Evolutionary conservation across 352 stramenopile species (phyloP), one percentile per base, ranked within the genome.

Genomic region (Phytophthora syringae): DNA sequence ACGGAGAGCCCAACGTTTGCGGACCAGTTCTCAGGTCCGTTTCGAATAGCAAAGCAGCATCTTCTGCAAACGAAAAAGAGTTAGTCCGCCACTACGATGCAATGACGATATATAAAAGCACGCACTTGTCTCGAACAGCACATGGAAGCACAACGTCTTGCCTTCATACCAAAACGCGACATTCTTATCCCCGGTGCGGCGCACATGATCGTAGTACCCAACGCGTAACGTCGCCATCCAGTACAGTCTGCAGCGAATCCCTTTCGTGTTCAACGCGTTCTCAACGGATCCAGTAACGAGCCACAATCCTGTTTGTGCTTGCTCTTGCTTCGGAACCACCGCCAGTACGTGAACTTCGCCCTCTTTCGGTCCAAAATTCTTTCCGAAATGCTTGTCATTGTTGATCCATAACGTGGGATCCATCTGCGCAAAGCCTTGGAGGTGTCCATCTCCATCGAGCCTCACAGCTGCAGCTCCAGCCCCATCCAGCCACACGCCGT

Each of bases 271-370:
- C 7, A 67, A 50, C 12, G 42, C 61, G n/a, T 60, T 64, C 18
- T 51, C 57, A 60, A 64, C 13, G 1, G 18, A 58, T 22, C 40
- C 56, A 72, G 12, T 54, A 16, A 64, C 40, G 10, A 64, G 62
- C 62, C 18, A 55, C 48, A 44, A 55, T 18, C 34, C 34, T 2
- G 4, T 1, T 39, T 39, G n/a, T n/a, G n/a, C n/a, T n/a, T n/a
- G n/a, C n/a, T n/a, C n/a, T n/a, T n/a, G n/a, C n/a, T n/a, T n/a
- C n/a, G n/a, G n/a, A n/a, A n/a, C n/a, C n/a, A n/a, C n/a, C n/a
- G n/a, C n/a, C n/a, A n/a, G n/a, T n/a, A n/a, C n/a, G n/a, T n/a
- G n/a, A n/a, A n/a, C n/a, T n/a, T n/a, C n/a, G n/a, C n/a, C n/a
- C n/a, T n/a, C n/a, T n/a, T n/a, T n/a, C n/a, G n/a, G n/a, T n/a